phyloP scores from a whole-genome alignment of 1,284 basidiomycete species.

The Ustanciosporium gigantosporum region DNA sequence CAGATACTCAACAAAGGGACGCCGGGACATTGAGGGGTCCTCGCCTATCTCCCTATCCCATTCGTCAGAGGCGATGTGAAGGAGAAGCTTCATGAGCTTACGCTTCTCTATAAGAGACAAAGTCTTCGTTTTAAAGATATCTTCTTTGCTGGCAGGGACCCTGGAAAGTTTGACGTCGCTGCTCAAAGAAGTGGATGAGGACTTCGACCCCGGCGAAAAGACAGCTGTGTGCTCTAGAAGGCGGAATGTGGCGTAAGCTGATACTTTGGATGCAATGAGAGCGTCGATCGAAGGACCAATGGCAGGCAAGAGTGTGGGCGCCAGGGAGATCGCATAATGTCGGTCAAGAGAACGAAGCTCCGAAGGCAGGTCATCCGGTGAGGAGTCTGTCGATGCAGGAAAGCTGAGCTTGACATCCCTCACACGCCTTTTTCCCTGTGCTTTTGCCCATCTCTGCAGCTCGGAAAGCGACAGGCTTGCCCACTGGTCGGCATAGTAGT shows the following conservation, averaged over 20 bases:
- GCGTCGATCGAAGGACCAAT: slow-evolving; percentile 78
- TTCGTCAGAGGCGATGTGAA: slow-evolving; percentile 34
- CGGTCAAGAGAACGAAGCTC: slow-evolving; percentile 35
- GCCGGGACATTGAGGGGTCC: slow-evolving; percentile 3
- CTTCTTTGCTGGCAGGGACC: slow-evolving; percentile 89
- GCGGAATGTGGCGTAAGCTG: slow-evolving; percentile 86
- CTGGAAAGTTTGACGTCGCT: slow-evolving; percentile 7
- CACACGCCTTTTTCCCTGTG: not conserved
- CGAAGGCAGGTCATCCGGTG: not conserved
- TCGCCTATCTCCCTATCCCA: slow-evolving; percentile 8
- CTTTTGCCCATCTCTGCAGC: slow-evolving; percentile 70
- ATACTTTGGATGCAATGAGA: slow-evolving; percentile 80
- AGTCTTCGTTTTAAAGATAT: slow-evolving; percentile 83
- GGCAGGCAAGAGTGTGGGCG: slow-evolving; percentile 79
- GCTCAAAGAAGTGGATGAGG: slow-evolving; percentile 2
- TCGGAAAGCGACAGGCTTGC: slow-evolving; percentile 83
- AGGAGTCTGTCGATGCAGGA: slow-evolving; percentile 3
- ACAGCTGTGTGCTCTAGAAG: slow-evolving; percentile 69
- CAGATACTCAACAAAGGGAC: slow-evolving; percentile 66
- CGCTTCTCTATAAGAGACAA: slow-evolving; percentile 84
- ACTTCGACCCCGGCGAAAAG: not conserved
- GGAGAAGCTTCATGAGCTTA: slow-evolving; percentile 86
- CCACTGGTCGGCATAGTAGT: slow-evolving; percentile 82
- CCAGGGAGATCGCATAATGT: slow-evolving; percentile 82
- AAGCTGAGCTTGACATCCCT: slow-evolving; percentile 12